A percentile compares a stretch with the other conserved stretches of the same genome.
These are phyloP conservation scores for Aphanocladium album DNA, from an alignment of 2,329 filamentous ascomycete genomes.

Conservation along the genomic window DNA sequence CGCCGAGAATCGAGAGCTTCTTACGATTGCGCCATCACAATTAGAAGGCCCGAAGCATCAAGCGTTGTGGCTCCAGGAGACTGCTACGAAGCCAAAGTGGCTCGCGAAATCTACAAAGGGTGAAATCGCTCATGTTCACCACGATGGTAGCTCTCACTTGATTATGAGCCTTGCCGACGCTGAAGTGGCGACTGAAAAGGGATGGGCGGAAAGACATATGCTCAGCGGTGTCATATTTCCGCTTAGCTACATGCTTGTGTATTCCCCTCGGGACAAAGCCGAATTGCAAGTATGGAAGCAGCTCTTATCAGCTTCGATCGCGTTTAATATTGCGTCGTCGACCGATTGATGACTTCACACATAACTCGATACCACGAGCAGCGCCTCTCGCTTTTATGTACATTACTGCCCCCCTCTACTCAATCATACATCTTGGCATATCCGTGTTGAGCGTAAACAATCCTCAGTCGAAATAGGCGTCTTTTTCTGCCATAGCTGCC, in stretches of 20 bases:
- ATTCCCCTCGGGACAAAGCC: constrained; percentile 32
- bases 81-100: constrained; percentile 4
- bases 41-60: constrained; percentile 9
- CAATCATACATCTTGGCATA: too few relatives aligned
- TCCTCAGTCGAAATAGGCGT: too few relatives aligned
- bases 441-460: too few relatives aligned
- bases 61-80: constrained; percentile 10
- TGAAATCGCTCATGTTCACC: constrained; percentile 35
- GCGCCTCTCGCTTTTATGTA: background rate
- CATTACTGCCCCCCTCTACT: background rate
- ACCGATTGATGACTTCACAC: background rate
- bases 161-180: constrained; percentile 34
- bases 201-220: constrained; percentile 37
- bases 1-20: background rate
- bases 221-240: constrained; percentile 24
- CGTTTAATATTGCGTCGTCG: constrained; percentile 14
- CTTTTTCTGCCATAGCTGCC: too few relatives aligned
- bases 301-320: constrained; percentile 15
- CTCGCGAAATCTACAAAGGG: constrained; percentile 15
- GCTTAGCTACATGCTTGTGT: constrained; percentile 34
- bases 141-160: constrained; percentile 35
- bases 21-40: background rate
- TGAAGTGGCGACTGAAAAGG: constrained; percentile 26
- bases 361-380: too few relatives aligned
- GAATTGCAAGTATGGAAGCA: constrained; percentile 29